These are phyloP conservation scores for Sphagnum contortum DNA, from an alignment of 225 moss, liverwort and hornwort genomes.

Conservation along the genomic window DNA sequence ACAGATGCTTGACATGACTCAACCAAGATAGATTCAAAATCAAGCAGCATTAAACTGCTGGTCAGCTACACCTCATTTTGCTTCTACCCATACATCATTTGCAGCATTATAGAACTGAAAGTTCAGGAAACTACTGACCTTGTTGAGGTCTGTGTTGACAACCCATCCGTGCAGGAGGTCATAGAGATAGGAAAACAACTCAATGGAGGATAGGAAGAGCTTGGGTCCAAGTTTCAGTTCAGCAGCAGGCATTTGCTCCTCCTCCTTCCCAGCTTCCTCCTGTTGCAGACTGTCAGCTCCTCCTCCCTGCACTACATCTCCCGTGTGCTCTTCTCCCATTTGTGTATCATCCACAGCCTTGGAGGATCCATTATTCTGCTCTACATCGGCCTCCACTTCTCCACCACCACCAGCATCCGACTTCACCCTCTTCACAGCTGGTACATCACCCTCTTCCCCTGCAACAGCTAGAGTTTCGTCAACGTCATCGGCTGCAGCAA, in stretches of 20 bases:
- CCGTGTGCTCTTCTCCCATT: neutral
- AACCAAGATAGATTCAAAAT: no score
- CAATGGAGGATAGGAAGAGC: conserved; percentile 47
- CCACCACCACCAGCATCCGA: conserved; percentile 3
- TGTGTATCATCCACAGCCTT: neutral
- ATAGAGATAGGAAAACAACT: conserved; percentile 93
- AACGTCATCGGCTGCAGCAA: neutral
- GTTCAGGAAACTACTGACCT: conserved; percentile 19
- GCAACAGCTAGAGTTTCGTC: neutral
- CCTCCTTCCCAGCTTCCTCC: conserved; percentile 5
- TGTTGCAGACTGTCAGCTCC: neutral
- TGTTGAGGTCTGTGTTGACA: conserved; percentile 58
- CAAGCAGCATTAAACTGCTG: no score
- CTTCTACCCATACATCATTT: no score
- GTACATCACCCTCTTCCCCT: neutral
- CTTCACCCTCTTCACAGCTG: conserved; percentile 28
- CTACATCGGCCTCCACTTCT: conserved; percentile 5
- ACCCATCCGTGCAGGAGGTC: conserved; percentile 80
- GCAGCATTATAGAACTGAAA: no score
- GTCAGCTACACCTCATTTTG: no score
- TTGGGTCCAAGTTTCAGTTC: conserved; percentile 67
- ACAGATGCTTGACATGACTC: no score
- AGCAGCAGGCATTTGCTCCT: neutral
- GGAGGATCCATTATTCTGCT: neutral
- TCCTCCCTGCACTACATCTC: conserved; percentile 2